phyloP scores from a whole-genome alignment of 2,329 filamentous ascomycete species.

The Aureobasidium pullulans region DNA sequence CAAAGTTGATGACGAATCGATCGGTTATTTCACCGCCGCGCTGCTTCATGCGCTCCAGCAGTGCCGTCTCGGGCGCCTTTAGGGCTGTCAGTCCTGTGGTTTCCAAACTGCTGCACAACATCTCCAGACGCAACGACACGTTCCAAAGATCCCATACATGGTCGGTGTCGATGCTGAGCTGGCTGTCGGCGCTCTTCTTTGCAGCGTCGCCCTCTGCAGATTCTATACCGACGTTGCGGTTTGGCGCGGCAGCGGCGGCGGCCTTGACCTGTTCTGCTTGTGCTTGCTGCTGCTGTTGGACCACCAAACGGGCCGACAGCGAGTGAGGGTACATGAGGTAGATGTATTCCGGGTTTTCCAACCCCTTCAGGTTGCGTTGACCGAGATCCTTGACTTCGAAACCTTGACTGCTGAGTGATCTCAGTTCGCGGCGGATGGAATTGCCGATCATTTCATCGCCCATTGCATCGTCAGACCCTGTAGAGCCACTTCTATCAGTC shows the following conservation, averaged over 20 bases:
- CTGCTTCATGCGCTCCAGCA: constrained; percentile 67
- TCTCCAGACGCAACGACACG: constrained; percentile 80
- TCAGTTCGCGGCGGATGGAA: constrained; percentile 78
- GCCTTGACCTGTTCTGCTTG: constrained; percentile 23
- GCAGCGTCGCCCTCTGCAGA: constrained; percentile 33
- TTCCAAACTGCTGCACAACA: constrained; percentile 86
- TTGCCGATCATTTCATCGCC: constrained; percentile 68
- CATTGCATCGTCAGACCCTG: constrained; percentile 64
- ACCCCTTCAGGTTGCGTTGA: constrained; percentile 88
- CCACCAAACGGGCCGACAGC: constrained; percentile 69
- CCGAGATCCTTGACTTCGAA: constrained; percentile 97
- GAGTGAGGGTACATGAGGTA: constrained; percentile 93
- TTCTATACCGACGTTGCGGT: constrained; percentile 10
- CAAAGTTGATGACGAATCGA: constrained; percentile 75
- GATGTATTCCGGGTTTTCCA: constrained; percentile 93
- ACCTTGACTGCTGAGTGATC: constrained; percentile 79
- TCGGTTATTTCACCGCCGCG: constrained; percentile 82
- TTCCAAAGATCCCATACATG: constrained; percentile 86
- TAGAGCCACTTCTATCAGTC: constrained; percentile 61
- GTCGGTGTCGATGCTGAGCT: constrained; percentile 74
- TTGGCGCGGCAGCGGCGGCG: constrained; percentile 22
- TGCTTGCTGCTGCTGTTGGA: constrained; percentile 47
- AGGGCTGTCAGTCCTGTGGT: constrained; percentile 55
- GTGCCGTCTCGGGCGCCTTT: constrained; percentile 72
- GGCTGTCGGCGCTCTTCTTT: constrained; percentile 51